phyloP scores from a whole-genome alignment of 805 yeast species.

The Ogataea degrootiae region DNA sequence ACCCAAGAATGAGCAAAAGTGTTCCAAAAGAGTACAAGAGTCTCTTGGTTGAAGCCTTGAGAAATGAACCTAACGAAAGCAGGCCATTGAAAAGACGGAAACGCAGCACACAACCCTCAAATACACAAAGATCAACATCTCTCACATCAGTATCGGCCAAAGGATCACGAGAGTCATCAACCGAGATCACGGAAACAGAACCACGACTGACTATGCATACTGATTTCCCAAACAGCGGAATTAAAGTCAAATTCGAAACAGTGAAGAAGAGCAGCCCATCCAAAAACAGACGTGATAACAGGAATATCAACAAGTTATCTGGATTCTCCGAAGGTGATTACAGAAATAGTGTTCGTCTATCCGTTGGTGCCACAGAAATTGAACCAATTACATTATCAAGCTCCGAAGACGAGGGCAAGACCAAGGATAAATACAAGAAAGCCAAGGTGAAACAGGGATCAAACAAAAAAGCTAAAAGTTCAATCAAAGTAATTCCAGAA shows the following conservation, averaged over 20 bases:
- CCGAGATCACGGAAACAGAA: no score
- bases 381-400: not conserved
- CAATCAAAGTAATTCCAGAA: not conserved
- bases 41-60: constrained; percentile 18
- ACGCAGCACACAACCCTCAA: not conserved
- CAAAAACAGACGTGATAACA: no score
- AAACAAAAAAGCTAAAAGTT: not conserved
- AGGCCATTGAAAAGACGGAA: constrained; percentile 23
- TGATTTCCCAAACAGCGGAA: not conserved
- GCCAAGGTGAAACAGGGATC: not conserved
- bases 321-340: no score
- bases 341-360: no score
- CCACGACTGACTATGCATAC: no score
- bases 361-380: not conserved
- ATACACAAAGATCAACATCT: not conserved
- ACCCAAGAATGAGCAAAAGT: constrained; percentile 7
- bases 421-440: not conserved
- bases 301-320: no score
- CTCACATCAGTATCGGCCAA: not conserved
- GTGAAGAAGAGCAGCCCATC: no score
- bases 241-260: not conserved
- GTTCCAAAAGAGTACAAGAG: constrained; percentile 19
- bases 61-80: constrained; percentile 4
- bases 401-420: not conserved
- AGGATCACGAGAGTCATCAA: constrained; percentile 1